These are phyloP conservation scores for Hyaloscypha variabilis DNA, from an alignment of 495 filamentous ascomycete genomes.

Conservation along the genomic window DNA sequence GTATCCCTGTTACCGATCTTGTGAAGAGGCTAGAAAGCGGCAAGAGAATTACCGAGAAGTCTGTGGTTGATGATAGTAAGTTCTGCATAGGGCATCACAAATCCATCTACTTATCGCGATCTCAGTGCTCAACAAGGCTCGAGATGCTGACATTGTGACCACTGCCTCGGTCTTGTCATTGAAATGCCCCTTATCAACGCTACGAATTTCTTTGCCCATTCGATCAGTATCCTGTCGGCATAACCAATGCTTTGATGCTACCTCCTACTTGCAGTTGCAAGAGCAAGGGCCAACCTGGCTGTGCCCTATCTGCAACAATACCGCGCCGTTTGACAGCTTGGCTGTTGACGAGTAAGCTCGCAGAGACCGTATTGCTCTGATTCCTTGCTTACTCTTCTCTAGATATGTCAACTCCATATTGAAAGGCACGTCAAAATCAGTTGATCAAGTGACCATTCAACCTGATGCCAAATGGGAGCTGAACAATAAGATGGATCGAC, in stretches of 20 bases:
- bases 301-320: constrained; percentile 90
- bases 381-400: constrained; percentile 8
- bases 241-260: constrained; percentile 95
- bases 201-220: constrained; percentile 78
- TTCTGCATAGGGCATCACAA: constrained; percentile 16
- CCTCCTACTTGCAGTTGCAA: constrained; percentile 88
- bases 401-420: constrained; percentile 93
- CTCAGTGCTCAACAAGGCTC: constrained; percentile 76
- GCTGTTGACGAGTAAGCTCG: constrained; percentile 80
- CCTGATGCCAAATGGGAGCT: constrained; percentile 79
- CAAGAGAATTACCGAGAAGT: constrained; percentile 76
- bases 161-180: constrained; percentile 87
- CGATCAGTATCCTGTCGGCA: constrained; percentile 81
- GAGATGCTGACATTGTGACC: constrained; percentile 85
- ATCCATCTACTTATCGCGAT: constrained; percentile 2
- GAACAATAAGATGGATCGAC: constrained; percentile 36
- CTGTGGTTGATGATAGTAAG: constrained; percentile 84
- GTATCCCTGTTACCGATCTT: constrained; percentile 70
- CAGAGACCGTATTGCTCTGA: not conserved
- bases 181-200: constrained; percentile 87
- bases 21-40: constrained; percentile 65
- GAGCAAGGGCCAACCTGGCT: constrained; percentile 95
- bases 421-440: constrained; percentile 61
- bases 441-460: constrained; percentile 88
- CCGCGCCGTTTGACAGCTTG: constrained; percentile 75